Percentiles rank a stretch among this genome's conserved stretches.
phyloP scores from a whole-genome alignment of 495 filamentous ascomycete genomes.

The Melanomma pulvis-pyrius region DNA sequence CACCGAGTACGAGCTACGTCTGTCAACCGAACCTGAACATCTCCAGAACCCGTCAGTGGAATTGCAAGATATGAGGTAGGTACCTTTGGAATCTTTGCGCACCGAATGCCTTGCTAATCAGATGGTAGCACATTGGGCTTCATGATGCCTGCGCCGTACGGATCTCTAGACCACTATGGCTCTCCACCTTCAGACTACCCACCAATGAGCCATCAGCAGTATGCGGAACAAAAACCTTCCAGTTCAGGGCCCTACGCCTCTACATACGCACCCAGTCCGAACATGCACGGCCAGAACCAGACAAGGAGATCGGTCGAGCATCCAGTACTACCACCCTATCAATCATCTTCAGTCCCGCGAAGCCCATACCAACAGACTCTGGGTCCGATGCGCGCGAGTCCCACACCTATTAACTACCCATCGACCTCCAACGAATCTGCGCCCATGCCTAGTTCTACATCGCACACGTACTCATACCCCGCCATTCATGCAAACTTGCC shows the following conservation, averaged over 20 bases:
- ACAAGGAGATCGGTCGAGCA: constrained; percentile 25
- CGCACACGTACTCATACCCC: constrained; percentile 28
- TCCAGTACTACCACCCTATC: constrained; percentile 27
- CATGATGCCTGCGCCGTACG: constrained; percentile 38
- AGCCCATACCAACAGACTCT: constrained; percentile 35
- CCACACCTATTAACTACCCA: constrained; percentile 30
- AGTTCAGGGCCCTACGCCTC: constrained; percentile 22
- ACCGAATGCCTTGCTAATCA: not conserved
- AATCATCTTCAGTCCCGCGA: constrained; percentile 29
- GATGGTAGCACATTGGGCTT: constrained; percentile 32
- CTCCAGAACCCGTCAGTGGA: constrained; percentile 28
- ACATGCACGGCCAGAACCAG: constrained; percentile 19
- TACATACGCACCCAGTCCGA: constrained; percentile 22
- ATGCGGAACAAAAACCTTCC: constrained; percentile 14
- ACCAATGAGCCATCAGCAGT: constrained; percentile 24
- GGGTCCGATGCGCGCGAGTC: constrained; percentile 34
- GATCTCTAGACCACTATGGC: constrained; percentile 30
- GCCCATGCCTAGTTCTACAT: constrained; percentile 29
- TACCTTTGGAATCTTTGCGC: not conserved
- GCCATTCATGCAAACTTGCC: constrained; percentile 26
- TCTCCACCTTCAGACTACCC: constrained; percentile 24
- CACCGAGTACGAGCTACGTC: constrained; percentile 25
- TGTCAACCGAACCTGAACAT: constrained; percentile 25
- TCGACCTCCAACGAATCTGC: constrained; percentile 26
- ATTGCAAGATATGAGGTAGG: constrained; percentile 40